A percentile compares a stretch with the other conserved stretches of the same genome.
These are phyloP conservation scores for Strigomonas culicis DNA, from an alignment of 208 protist genomes.

Conservation along the genomic window DNA sequence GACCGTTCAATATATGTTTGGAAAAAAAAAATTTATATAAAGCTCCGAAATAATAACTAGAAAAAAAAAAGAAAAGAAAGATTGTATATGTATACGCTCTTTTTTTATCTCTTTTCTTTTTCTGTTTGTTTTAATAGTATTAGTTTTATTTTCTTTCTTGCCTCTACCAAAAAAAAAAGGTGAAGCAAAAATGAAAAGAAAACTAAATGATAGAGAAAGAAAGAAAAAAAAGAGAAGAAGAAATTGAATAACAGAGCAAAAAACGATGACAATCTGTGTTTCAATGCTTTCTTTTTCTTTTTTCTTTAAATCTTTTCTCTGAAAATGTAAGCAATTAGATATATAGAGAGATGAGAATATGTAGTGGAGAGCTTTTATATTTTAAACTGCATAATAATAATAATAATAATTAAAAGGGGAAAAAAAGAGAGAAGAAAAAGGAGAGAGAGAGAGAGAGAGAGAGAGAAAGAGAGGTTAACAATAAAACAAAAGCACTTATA, in stretches of 20 bases:
- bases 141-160: neutral
- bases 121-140: too few relatives aligned
- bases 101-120: neutral
- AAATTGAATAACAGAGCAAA: neutral
- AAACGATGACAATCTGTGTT: neutral
- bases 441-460: neutral
- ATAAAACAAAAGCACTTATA: neutral
- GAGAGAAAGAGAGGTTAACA: neutral
- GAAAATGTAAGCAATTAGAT: too few relatives aligned
- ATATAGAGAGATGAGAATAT: too few relatives aligned
- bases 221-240: neutral
- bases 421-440: conserved; percentile 17
- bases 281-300: neutral
- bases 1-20: too few relatives aligned
- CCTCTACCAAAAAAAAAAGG: neutral
- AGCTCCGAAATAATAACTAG: too few relatives aligned
- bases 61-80: neutral
- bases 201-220: neutral
- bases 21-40: too few relatives aligned
- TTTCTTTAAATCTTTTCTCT: too few relatives aligned
- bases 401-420: neutral
- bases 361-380: neutral
- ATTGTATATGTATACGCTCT: neutral
- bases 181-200: neutral
- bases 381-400: too few relatives aligned